Evolutionary conservation across 2,329 filamentous ascomycete genomes (phyloP), one percentile per base, ranked within the genome.

Genomic region (Penicillium sp.): DNA sequence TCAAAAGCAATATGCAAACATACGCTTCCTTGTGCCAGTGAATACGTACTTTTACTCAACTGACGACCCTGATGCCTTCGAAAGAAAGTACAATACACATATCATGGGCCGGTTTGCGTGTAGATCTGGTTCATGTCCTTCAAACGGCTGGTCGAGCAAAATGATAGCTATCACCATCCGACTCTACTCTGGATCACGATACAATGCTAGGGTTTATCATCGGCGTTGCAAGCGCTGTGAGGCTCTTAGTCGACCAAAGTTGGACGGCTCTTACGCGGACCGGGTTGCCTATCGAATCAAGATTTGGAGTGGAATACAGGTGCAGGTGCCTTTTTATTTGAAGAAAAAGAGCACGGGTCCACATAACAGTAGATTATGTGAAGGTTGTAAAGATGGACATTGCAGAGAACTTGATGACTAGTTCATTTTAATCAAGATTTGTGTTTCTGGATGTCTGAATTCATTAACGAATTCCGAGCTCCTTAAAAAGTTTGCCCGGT

Each of bases 161-260:
- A 68, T 59, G 60, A 74, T 79, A 54, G 72, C 77, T 21, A 76
- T 79, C 42, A 77, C 71, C 0, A 78, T 80, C 44, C 72, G 77
- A 23, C 67, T 76, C 63, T 80, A 79, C 63, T 44, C 60, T 3
- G 63, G 54, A 16, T 13, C 63, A 37, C 63, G 63, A 66, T 81
- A 81, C 60, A 81, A 80, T 62, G 77, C 75, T 45, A 66, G 74
- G 55, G 76, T 81, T 44, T 81, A 79, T 61, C 67, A 77, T 60
- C 76, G 80, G 63, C 69, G 71, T 8, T 80, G 76, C 62, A 72
- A 69, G 53, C 16, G 13, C 14, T 80, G 77, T 62, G 62, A 72
- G 11, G 27, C 16, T n/a, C 63, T 77, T 0, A 71, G 74, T 52
- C 59, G 68, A 44, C 75, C 75, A 19, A 29, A 61, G 29, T 60